These are phyloP conservation scores for Penicillium brasilianum DNA, from an alignment of 2,329 filamentous ascomycete genomes.

Conservation along the genomic window DNA sequence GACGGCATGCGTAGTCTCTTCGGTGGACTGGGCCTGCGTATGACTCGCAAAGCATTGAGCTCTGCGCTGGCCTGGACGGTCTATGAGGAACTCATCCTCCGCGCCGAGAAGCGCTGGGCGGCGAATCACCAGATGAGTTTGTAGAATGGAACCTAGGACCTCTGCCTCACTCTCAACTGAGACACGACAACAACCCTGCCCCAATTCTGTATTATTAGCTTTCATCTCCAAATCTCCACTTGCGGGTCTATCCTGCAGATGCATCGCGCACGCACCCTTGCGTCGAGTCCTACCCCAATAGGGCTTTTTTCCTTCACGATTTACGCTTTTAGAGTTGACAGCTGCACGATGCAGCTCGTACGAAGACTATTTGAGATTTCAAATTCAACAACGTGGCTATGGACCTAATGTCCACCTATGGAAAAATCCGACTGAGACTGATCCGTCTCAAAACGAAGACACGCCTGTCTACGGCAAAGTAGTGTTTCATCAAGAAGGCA, in stretches of 20 bases:
- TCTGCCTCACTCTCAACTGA: not conserved
- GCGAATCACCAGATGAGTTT: slow-evolving; percentile 33
- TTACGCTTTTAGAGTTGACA: not conserved
- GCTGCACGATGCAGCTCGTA: not conserved
- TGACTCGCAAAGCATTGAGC: slow-evolving; percentile 89
- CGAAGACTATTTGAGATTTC: not conserved
- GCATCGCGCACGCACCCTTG: slow-evolving; percentile 12
- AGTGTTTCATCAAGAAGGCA: not conserved
- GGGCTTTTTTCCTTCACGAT: not conserved
- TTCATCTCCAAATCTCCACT: slow-evolving; percentile 6
- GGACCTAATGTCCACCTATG: not conserved
- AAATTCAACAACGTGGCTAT: not conserved
- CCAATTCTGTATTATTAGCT: slow-evolving; percentile 28
- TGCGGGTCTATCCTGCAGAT: slow-evolving; percentile 12
- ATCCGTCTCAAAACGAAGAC: not conserved
- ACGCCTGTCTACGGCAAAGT: not conserved
- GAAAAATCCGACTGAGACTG: not conserved
- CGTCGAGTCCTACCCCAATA: slow-evolving; percentile 14
- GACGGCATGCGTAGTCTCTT: slow-evolving; percentile 82
- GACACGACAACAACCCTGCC: not conserved
- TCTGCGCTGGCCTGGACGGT: slow-evolving; percentile 96
- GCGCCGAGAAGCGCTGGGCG: slow-evolving; percentile 61
- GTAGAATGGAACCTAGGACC: slow-evolving; percentile 5
- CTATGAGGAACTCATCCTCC: slow-evolving; percentile 88
- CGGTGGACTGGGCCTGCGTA: slow-evolving; percentile 82